Evolutionary conservation across 225 moss, liverwort and hornwort genomes (phyloP), one percentile per base, ranked within the genome.

Genomic region (Polytrichum formosum): DNA sequence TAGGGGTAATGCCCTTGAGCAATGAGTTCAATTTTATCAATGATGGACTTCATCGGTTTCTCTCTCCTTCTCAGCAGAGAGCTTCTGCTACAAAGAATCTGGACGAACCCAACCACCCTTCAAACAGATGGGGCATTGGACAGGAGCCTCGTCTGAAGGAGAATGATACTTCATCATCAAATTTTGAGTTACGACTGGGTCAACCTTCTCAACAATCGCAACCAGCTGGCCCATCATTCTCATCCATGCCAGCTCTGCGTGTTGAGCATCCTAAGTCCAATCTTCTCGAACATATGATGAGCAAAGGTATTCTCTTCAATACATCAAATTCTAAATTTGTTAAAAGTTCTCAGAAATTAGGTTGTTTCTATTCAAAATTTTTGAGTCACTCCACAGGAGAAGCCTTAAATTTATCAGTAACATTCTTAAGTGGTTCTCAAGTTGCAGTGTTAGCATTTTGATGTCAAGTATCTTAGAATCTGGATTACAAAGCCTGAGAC

Each of bases 131-230:
- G 78, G 72, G 64, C 68, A 80, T 85, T 67, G 83, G 85, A 27
- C 85, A 79, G 75, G 90, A 87, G 25, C 56, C 87, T 64, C 66
- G 64, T 54, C 74, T 85, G 74, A 82, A 78, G 68, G 91, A 91
- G 76, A 87, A 74, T 69, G 93, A 93, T 56, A 87, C 70, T 55
- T 87, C 85, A 2, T 53, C 75, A 67, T 96, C 93, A n/a, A 87
- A 79, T 81, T 91, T 96, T 73, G 96, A 96, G 78, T 82, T 96
- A 72, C 88, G 91, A 70, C 75, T 96, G 78, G 96, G 96, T 67
- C 96, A 96, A 76, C 96, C 96, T 53, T 96, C 96, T 61, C 93
- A 96, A 81, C 96, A 90, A 81, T 63, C 90, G 58, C 90, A 91
- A 74, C 74, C 87, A 59, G 72, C 74, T 55, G 90, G 88, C 29